Evolutionary conservation across 768 basidiomycete species (phyloP), one percentile per base, ranked within the genome.

Genomic region (Naganishia vaughanmartiniae): DNA sequence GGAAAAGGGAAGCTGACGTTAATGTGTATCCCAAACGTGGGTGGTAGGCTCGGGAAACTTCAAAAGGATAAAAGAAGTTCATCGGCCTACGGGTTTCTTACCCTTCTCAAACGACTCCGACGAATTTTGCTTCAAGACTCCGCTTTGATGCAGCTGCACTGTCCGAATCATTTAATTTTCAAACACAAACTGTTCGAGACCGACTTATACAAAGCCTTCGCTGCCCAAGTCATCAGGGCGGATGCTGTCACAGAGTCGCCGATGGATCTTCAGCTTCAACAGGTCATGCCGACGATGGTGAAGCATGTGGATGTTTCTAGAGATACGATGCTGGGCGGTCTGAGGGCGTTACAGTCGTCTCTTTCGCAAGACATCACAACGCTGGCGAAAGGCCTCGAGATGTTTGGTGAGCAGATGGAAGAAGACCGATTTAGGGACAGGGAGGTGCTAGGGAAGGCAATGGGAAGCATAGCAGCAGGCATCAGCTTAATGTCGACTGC

Each of bases 71-170:
- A 33, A 31, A 33, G 34, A 34, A 31, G 34, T 17, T 33, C 56
- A 28, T 57, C 56, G 34, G 56, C 56, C 1, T 57, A 57, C 34
- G 56, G 56, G 6, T 57, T 57, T 28, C 56, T 57, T 17, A 36
- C 34, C 11, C 56, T 57, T 7, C 56, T 31, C n/a, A 57, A 57
- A 57, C 56, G 56, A 19, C 34, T 57, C 31, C 28, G 56, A 33
- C 30, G 56, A 34, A 36, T 57, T 12, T 21, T 57, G 17, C 56
- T 57, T 33, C 56, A 57, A 10, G 56, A 57, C 56, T 57, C 56
- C 31, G 56, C 56, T 57, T 31, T 57, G 19, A 21, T 57, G 56
- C 56, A 57, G 33, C 33, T 57, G 11, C 19, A 57, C 17, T 36
- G 14, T 6, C 56, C 56, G 15, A 12, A 57, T 19, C 56, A 57